Evolutionary conservation across 1,139 yeast genomes (phyloP), one percentile per base, ranked within the genome.

Genomic region (Waltiozyma sp.): DNA sequence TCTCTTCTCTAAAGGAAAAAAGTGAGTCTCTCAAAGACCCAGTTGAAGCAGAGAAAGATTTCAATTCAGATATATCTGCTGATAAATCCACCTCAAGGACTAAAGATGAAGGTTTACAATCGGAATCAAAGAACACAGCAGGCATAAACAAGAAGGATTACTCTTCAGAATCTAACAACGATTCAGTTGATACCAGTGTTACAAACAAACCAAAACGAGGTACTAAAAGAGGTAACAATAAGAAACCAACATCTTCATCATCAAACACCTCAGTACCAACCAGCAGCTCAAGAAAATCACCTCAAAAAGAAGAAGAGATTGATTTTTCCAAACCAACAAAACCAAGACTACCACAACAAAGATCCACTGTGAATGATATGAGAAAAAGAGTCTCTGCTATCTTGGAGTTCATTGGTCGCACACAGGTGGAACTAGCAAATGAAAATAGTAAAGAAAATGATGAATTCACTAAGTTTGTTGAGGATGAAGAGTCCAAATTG

Each of bases 301-400:
- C 46, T 15, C 43, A 38, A 19, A 46, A 47, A 45, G 48, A 47
- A 24, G 43, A 56, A 23, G 44, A 54, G 2, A 54, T 61, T 15
- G 65, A 64, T 39, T 64, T 77, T 19, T 77, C 72, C 48, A 84
- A 79, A 56, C 80, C 88, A 6, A 81, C 88, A 39, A 83, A 78
- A 53, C 96, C 97, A 14, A 73, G 95, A 43, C 69, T 77, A 44
- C 96, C 95, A 8, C 81, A 81, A 46, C 77, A 80, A 13, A 74
- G 85, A 44, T 75, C 86, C 2, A 73, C 88, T 2, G 64, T 88
- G 46, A 73, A 75, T 51, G 98, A 89, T 58, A 78, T 89, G 79
- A 76, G 89, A 44, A 80, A 87, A 56, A 72, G 98, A 45, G 85
- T 88, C 1, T 84, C 89, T 5, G 94, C 96, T 3, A 88, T 91